Evolutionary conservation across 2,329 filamentous ascomycete genomes (phyloP).

Genomic region (Nemania serpens): DNA sequence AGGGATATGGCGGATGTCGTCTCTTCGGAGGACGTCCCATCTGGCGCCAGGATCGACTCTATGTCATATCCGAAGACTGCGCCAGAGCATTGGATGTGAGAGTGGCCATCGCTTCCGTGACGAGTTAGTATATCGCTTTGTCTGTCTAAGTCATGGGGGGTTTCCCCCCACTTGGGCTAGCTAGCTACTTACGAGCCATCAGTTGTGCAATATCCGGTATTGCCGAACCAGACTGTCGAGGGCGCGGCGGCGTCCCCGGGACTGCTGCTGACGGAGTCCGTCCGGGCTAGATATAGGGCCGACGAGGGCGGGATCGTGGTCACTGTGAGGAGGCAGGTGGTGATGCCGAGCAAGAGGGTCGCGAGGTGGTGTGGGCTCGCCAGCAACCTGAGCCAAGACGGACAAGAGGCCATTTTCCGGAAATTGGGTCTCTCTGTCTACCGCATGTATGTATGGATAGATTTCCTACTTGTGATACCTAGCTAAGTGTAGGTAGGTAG

Average conservation of each 20-base stretch:
- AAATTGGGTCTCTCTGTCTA: background rate
- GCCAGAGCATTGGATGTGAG: background rate
- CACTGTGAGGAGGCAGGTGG: constrained; percentile 7
- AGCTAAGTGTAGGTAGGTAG: too few species aligned
- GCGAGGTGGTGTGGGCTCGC: constrained; percentile 16
- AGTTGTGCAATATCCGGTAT: constrained; percentile 21
- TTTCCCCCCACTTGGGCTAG: background rate
- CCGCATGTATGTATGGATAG: too few species aligned
- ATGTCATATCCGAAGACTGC: constrained; percentile 12
- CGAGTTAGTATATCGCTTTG: constrained; percentile 3
- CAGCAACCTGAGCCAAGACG: background rate
- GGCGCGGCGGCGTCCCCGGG: background rate
- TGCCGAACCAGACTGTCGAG: constrained; percentile 24
- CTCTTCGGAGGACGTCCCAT: background rate
- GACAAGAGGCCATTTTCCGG: constrained; percentile 8
- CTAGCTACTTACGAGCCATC: constrained; percentile 12
- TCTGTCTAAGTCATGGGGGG: too few species aligned
- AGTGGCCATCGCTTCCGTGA: background rate
- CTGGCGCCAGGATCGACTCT: background rate
- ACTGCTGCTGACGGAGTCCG: constrained; percentile 10
- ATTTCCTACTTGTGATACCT: too few species aligned
- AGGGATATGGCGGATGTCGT: background rate
- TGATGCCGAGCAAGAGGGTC: constrained; percentile 11
- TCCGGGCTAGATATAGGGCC: constrained; percentile 15
- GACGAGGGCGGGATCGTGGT: constrained; percentile 16